Conservation (phyloP, 2,329 filamentous ascomycete species). For the Fusarium albosuccineum region DNA sequence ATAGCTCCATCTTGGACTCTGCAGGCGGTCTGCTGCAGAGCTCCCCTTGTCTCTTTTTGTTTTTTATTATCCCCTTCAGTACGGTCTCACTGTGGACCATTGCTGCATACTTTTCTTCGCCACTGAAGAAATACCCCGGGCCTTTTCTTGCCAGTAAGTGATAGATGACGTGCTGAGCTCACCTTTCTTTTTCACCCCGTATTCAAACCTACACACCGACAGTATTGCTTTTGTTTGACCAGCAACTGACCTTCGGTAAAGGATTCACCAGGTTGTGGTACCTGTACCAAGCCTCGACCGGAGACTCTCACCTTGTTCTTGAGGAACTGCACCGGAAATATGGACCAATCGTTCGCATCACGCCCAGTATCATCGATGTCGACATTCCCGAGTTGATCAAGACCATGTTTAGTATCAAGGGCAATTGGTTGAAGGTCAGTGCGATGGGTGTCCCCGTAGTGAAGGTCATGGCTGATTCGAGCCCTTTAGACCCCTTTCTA, state of each 20-base stretch:
- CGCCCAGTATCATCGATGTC: constrained; percentile 54
- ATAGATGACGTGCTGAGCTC: neutral
- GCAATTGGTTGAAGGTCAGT: constrained; percentile 51
- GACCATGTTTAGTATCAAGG: constrained; percentile 52
- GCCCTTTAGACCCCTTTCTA: constrained; percentile 42
- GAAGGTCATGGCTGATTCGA: neutral
- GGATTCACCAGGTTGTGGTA: constrained; percentile 55
- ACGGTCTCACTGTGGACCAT: constrained; percentile 26
- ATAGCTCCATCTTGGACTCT: constrained; percentile 10
- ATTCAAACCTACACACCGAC: neutral
- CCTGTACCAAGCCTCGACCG: constrained; percentile 47
- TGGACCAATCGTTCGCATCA: constrained; percentile 57
- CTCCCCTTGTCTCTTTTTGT: constrained; percentile 3
- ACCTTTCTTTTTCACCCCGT: neutral
- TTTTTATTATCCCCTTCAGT: constrained; percentile 15
- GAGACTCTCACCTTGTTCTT: constrained; percentile 47
- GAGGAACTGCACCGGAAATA: constrained; percentile 54
- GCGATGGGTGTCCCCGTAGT: neutral
- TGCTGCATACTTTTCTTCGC: constrained; percentile 34
- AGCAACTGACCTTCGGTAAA: constrained; percentile 4
- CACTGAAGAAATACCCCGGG: constrained; percentile 50
- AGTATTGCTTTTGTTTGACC: neutral
- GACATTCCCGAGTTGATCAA: constrained; percentile 54
- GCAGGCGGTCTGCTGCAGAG: neutral
- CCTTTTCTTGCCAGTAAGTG: constrained; percentile 49